phyloP scores from a whole-genome alignment of 2,329 filamentous ascomycete genomes.

The Aspergillus luchuensis region DNA sequence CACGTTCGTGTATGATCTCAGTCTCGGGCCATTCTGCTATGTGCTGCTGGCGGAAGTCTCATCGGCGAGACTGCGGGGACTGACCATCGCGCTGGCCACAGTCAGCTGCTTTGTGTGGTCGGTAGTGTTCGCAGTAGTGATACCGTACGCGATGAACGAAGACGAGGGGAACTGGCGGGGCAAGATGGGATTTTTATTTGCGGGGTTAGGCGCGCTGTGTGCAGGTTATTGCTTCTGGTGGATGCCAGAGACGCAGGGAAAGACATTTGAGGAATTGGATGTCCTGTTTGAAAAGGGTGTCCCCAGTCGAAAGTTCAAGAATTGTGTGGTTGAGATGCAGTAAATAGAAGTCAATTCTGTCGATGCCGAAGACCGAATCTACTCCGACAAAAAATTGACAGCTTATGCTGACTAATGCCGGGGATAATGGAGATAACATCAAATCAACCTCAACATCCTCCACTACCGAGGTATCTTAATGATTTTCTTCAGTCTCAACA shows the following conservation, averaged over 20 bases:
- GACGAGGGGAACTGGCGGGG: constrained; percentile 33
- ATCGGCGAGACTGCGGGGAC: constrained; percentile 54
- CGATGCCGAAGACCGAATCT: background rate
- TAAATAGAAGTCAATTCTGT: background rate
- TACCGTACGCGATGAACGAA: constrained; percentile 40
- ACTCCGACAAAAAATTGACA: too few species aligned
- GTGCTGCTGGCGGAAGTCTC: constrained; percentile 55
- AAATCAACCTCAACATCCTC: background rate
- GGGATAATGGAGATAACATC: background rate
- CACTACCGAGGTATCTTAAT: background rate
- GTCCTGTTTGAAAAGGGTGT: constrained; percentile 32
- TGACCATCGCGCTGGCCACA: constrained; percentile 47
- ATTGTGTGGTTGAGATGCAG: constrained; percentile 3
- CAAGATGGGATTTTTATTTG: constrained; percentile 37
- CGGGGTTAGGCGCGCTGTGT: constrained; percentile 26
- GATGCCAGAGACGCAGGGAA: constrained; percentile 34
- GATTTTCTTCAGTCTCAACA: too few species aligned
- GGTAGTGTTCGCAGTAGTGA: constrained; percentile 36
- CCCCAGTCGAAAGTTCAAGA: constrained; percentile 25
- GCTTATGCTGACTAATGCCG: background rate
- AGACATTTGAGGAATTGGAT: constrained; percentile 36
- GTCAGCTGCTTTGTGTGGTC: constrained; percentile 28
- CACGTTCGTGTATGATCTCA: constrained; percentile 55
- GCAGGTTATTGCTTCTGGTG: constrained; percentile 35
- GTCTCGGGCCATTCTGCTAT: constrained; percentile 58